Base-by-base conservation (phyloP, 768 basidiomycete species). In the Pleurotus pulmonarius region DNA sequence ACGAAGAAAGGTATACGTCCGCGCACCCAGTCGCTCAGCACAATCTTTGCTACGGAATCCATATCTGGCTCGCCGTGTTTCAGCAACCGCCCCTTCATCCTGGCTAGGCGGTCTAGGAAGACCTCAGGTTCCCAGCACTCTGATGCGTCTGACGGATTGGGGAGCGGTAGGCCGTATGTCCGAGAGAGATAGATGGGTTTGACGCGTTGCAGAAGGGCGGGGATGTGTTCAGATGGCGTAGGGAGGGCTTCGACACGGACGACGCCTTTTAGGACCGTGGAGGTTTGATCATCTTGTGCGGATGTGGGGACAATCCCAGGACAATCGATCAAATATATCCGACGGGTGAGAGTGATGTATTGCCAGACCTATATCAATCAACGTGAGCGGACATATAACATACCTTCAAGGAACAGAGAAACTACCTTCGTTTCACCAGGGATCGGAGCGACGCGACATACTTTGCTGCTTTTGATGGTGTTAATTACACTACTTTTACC, bases 301-400 rank as follows among this genome's bases (percentile, higher is more conserved):
- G 94, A 95, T 15, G 94, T 88, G 2, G 96, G 96, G 1, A 98
- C 97, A 70, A 98, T 92, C 48, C 97, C 97, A 25, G 97, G 97
- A 69, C 97, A 99, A 73, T 99, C 97, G 75, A 99, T 98, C 63
- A 99, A 88, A 77, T 98, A 99, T 68, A 99, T 99, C 54, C 91
- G 83, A 60, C 89, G 85, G 58, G 95, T 99, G 41, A 99, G 77
- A 25, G 94, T 95, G 75, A 99, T 98, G 72, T 99, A 99, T 81
- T 99, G 96, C 97, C 97, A 99, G 62, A 98, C 95, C 80, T 82
- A 54, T 13, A 13, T 11, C 29, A 34, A 34, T 34, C 29, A 34
- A 34, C 4, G 29, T 34, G 11, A 34, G 9, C 29, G 29, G 29
- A 2, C 29, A 34, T 34, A 34, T 11, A 3, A 11, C 29, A 34